phyloP scores from a whole-genome alignment of 2,329 filamentous ascomycete species.

The Cladosporium sphaerospermum region DNA sequence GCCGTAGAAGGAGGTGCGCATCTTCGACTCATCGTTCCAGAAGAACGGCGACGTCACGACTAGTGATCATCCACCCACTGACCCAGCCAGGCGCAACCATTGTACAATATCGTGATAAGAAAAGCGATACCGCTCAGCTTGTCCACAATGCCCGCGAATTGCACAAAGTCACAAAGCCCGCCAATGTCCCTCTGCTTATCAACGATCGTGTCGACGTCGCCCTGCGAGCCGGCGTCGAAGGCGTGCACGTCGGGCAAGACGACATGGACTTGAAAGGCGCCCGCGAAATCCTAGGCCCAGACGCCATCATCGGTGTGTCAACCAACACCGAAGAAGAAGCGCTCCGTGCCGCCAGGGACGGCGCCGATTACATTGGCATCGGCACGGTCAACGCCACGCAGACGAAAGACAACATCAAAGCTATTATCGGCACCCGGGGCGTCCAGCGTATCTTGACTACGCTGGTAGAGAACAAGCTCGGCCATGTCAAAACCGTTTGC shows the following conservation, averaged over 20 bases:
- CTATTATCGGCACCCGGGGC: constrained; percentile 68
- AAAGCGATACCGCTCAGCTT: constrained; percentile 63
- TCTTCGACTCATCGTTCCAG: constrained; percentile 6
- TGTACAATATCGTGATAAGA: constrained; percentile 89
- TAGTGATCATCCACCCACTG: background rate
- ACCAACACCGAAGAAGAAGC: constrained; percentile 72
- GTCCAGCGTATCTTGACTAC: constrained; percentile 59
- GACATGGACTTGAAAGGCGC: constrained; percentile 69
- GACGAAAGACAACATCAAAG: constrained; percentile 84
- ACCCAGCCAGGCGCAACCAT: constrained; percentile 60
- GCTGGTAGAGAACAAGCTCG: constrained; percentile 45
- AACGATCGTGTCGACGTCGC: constrained; percentile 92
- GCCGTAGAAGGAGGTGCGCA: constrained; percentile 64
- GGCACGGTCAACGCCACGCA: constrained; percentile 82
- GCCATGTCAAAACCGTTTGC: constrained; percentile 60
- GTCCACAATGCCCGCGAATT: constrained; percentile 65
- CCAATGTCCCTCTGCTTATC: constrained; percentile 75
- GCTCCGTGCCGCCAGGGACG: constrained; percentile 60
- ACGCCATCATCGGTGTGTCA: constrained; percentile 83
- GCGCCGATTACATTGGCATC: constrained; percentile 87
- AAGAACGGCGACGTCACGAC: background rate
- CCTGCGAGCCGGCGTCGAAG: constrained; percentile 76
- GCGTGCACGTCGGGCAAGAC: constrained; percentile 92
- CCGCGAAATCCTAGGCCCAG: constrained; percentile 63
- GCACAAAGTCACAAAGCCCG: constrained; percentile 61